A percentile compares a stretch with the other conserved stretches of the same genome.
phyloP scores from a whole-genome alignment of 345 rosid species.

The Euphorbia peplus region DNA sequence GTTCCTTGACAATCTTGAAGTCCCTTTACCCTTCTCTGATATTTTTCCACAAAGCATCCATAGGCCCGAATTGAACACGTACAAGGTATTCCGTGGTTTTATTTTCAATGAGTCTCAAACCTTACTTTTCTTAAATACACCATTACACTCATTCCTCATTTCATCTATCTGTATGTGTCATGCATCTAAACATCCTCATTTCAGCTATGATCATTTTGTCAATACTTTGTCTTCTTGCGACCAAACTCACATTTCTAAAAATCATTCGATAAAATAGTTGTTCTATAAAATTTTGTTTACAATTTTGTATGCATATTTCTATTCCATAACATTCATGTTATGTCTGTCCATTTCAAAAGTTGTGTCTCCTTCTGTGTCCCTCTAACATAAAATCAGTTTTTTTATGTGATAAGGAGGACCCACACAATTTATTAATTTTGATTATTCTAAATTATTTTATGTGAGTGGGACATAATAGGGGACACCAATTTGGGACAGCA shows the following conservation, averaged over 20 bases:
- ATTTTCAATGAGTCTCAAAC: too few relatives aligned
- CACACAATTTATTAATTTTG: too few relatives aligned
- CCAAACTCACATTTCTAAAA: neutral
- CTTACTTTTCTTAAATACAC: neutral
- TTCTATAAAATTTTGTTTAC: neutral
- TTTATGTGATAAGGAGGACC: too few relatives aligned
- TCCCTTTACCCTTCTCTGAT: neutral
- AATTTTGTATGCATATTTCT: neutral
- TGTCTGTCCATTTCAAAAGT: neutral
- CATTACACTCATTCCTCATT: neutral
- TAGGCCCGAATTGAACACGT: neutral
- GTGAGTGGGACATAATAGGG: too few relatives aligned
- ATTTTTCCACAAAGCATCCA: neutral
- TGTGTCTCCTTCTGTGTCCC: too few relatives aligned
- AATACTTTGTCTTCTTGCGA: neutral
- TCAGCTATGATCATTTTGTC: neutral
- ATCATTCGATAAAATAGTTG: neutral
- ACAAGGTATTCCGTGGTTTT: too few relatives aligned
- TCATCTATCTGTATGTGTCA: neutral
- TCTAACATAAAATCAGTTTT: too few relatives aligned
- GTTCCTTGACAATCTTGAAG: too few relatives aligned
- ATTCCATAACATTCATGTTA: neutral
- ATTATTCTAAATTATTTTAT: too few relatives aligned
- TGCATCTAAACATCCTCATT: neutral
- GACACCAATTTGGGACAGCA: too few relatives aligned